Evolutionary conservation across 73 alveolate genomes (phyloP).

Genomic region (Blepharisma japonicum): DNA sequence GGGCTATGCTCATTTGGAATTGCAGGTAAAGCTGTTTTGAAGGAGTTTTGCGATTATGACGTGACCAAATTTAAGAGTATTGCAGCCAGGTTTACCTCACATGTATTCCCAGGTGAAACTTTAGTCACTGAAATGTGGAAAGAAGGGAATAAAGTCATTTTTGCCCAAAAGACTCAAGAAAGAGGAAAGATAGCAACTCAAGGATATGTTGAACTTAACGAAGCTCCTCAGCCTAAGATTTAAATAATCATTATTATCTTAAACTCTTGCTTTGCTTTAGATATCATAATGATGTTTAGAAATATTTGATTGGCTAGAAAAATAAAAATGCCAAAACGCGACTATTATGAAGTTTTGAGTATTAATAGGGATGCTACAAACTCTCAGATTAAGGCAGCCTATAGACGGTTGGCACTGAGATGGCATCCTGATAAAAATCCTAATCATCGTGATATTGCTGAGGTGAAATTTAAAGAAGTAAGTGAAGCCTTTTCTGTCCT

Average conservation of each 20-base stretch:
- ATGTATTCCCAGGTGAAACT: slow-evolving; percentile 91
- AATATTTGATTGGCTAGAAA: too few relatives aligned
- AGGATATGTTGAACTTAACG: slow-evolving; percentile 65
- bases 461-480: slow-evolving; percentile 52
- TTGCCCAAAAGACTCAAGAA: slow-evolving; percentile 74
- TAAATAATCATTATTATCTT: neutral
- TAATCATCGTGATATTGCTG: slow-evolving; percentile 55
- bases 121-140: slow-evolving; percentile 68
- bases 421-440: slow-evolving; percentile 78
- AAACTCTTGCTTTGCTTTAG: too few relatives aligned
- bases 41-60: slow-evolving; percentile 59
- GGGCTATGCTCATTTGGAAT: slow-evolving; percentile 85
- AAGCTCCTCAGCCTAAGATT: slow-evolving; percentile 17
- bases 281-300: too few relatives aligned
- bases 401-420: slow-evolving; percentile 69
- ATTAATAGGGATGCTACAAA: slow-evolving; percentile 61
- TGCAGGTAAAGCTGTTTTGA: slow-evolving; percentile 60
- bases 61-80: slow-evolving; percentile 41
- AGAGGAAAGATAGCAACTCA: slow-evolving; percentile 59
- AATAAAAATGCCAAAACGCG: too few relatives aligned
- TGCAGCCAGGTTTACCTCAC: slow-evolving; percentile 71
- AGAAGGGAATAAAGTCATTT: slow-evolving; percentile 60
- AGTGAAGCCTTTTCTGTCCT: slow-evolving; percentile 78
- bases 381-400: slow-evolving; percentile 67
- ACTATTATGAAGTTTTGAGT: slow-evolving; percentile 61